Conservation (phyloP, 2,329 filamentous ascomycete genomes). For the Colletotrichum spinosum region DNA sequence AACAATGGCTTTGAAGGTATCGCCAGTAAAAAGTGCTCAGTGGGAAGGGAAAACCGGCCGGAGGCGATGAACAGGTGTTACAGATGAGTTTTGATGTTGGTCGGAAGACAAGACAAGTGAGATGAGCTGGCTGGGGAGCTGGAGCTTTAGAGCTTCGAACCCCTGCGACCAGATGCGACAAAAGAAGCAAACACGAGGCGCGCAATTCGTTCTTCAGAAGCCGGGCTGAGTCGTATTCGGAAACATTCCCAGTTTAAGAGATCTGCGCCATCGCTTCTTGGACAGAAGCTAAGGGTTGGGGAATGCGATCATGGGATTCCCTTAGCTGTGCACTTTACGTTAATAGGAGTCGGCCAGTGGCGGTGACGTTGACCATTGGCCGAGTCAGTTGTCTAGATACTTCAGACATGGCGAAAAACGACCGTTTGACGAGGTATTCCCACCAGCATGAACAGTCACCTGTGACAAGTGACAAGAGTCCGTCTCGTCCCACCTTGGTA, state of each 20-base stretch:
- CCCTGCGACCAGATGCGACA: not conserved
- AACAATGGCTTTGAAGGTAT: not conserved
- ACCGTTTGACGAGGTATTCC: not conserved
- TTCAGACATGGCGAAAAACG: no score
- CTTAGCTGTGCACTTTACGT: not conserved
- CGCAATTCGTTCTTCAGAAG: not conserved
- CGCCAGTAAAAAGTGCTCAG: not conserved
- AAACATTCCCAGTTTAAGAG: not conserved
- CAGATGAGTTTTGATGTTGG: slow-evolving; percentile 28
- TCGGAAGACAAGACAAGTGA: not conserved
- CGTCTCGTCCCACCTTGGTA: slow-evolving; percentile 6
- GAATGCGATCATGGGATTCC: slow-evolving; percentile 15
- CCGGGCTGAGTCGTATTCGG: not conserved
- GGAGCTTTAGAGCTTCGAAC: slow-evolving; percentile 1
- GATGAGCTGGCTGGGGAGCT: slow-evolving; percentile 8
- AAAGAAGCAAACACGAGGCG: slow-evolving; percentile 3
- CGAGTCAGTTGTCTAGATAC: slow-evolving; percentile 20
- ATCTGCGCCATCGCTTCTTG: not conserved
- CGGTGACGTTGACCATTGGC: slow-evolving; percentile 22
- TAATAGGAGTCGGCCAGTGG: not conserved
- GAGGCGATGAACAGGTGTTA: slow-evolving; percentile 25
- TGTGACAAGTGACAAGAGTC: no score
- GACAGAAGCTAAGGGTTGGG: not conserved
- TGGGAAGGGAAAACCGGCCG: slow-evolving; percentile 10
- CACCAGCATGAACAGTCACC: not conserved